Base-by-base conservation (phyloP, 2,329 filamentous ascomycete genomes). In the Pyrenophora teres region DNA sequence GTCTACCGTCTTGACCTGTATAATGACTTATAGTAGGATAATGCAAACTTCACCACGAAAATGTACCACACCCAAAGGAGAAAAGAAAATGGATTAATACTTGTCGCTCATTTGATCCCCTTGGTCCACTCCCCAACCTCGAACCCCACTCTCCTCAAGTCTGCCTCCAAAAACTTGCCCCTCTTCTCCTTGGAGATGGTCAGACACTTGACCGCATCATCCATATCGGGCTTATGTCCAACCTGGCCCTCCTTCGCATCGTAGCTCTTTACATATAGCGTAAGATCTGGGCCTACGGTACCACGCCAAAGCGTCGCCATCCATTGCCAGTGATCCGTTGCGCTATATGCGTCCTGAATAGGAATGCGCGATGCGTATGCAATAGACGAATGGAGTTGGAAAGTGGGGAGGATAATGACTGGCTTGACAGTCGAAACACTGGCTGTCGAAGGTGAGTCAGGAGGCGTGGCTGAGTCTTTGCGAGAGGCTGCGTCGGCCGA, bases 241-340 rank as follows among this genome's bases (percentile, higher is more conserved):
- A 35, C 51, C 16, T 54, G 48, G 4, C 62, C 59, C 30, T 71
- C 69, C 21, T 65, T 65, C 3, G 54, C 62, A 18, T 65, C 69
- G 15, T 64, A 70, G 36, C 43, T 64, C 49, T 66, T 80, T 15
- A 89, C 81, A 65, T 88, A 90, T 23, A 94, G 79, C 1, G 88
- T 88, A 39, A 93, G 76, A 72, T 97, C 93, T 0, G 93, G 86
- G 0, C 89, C 90, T 1, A 92, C 81, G 46, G 90, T 88, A 8
- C 91, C 90, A 8, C 92, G 86, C 93, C 93, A 97, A 18, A 97
- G 82, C 37, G 89, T 93, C 31, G 93, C 93, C 80, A 94, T 91
- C 93, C 93, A 97, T 73, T 95, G 89, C 92, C 93, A 97, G 76
- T 97, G 93, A 65, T 96, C 92, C n/a, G 89, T 82, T 0, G 89